phyloP scores from a whole-genome alignment of 495 filamentous ascomycete species.

The Rhypophila decipiens region DNA sequence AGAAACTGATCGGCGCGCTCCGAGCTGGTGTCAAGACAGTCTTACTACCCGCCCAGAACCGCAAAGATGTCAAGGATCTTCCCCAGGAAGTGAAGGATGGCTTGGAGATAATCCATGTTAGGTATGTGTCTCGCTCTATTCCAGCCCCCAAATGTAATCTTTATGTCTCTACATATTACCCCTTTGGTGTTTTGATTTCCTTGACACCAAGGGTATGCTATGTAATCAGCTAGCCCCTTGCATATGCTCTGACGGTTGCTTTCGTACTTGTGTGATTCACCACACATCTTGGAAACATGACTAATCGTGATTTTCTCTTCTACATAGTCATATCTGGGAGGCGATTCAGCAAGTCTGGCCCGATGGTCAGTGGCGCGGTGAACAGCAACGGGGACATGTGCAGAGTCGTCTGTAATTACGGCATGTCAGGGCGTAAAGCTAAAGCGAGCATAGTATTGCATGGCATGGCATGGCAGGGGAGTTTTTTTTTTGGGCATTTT shows the following conservation, averaged over 20 bases:
- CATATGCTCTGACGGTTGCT: no score
- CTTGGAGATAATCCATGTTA: conserved; percentile 80
- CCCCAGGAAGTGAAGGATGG: conserved; percentile 86
- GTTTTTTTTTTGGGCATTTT: background rate
- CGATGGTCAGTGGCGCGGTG: conserved; percentile 69
- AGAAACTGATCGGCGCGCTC: conserved; percentile 93
- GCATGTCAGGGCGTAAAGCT: background rate
- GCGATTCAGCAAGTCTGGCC: conserved; percentile 81
- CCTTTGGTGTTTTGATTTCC: conserved; percentile 1
- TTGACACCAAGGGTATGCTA: no score
- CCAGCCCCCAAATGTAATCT: background rate
- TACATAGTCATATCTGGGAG: conserved; percentile 84
- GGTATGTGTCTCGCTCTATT: conserved; percentile 45
- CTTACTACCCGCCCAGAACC: conserved; percentile 78
- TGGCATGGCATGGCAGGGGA: background rate
- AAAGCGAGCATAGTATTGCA: background rate
- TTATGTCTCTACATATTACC: background rate
- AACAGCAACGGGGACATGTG: conserved; percentile 42
- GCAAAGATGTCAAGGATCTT: conserved; percentile 89
- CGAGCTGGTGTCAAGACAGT: conserved; percentile 94
- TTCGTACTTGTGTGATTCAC: no score
- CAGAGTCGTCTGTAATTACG: conserved; percentile 28
- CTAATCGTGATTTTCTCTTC: no score
- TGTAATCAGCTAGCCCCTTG: no score
- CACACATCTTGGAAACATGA: no score